Evolutionary conservation across 2,329 filamentous ascomycete species (phyloP).

Genomic region (Thelonectria blattea): DNA sequence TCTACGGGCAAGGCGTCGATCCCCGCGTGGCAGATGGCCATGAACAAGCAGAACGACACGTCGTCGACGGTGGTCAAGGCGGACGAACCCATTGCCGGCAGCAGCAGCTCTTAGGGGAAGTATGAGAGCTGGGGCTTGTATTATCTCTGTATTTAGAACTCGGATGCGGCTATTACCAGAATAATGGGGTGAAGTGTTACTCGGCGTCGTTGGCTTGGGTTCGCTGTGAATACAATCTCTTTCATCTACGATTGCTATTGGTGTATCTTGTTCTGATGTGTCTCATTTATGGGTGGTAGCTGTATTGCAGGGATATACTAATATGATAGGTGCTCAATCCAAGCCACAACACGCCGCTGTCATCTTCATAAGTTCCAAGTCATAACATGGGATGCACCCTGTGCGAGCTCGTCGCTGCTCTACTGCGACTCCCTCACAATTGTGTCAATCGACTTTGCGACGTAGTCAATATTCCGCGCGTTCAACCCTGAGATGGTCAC

Average conservation of each 20-base stretch:
- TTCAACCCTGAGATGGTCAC: slow-evolving; percentile 18
- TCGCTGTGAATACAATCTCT: background rate
- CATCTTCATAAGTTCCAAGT: too few relatives aligned
- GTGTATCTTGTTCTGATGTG: background rate
- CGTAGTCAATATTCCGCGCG: slow-evolving; percentile 15
- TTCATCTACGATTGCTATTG: background rate
- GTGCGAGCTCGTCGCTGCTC: too few relatives aligned
- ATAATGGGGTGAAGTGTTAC: slow-evolving; percentile 13
- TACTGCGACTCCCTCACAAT: slow-evolving; percentile 7
- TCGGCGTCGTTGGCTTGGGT: slow-evolving; percentile 1
- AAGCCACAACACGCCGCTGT: too few relatives aligned
- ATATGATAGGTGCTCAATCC: too few relatives aligned
- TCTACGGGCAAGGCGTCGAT: slow-evolving; percentile 68
- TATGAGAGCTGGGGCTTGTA: slow-evolving; percentile 13
- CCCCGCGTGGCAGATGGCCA: slow-evolving; percentile 80
- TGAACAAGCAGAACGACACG: slow-evolving; percentile 59
- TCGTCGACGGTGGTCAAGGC: slow-evolving; percentile 38
- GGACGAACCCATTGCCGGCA: slow-evolving; percentile 34
- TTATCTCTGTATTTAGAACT: slow-evolving; percentile 19
- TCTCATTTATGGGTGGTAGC: background rate
- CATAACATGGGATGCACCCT: too few relatives aligned
- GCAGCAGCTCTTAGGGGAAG: slow-evolving; percentile 23
- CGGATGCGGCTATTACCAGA: slow-evolving; percentile 3
- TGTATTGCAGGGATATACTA: too few relatives aligned
- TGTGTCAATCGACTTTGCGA: slow-evolving; percentile 15